Base-by-base conservation (phyloP, 1,139 yeast genomes). In the Insectozyma bohioensis region DNA sequence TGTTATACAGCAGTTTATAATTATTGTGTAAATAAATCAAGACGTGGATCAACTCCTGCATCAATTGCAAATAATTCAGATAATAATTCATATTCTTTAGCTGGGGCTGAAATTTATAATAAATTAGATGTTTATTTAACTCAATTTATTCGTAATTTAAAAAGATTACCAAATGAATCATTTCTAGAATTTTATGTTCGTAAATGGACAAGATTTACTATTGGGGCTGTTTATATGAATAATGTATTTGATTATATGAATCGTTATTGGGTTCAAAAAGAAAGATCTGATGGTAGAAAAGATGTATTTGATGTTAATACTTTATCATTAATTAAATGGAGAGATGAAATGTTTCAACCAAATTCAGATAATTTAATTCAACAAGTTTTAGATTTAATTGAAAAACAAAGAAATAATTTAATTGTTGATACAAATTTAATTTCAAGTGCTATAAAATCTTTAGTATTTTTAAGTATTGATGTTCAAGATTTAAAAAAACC, bases 201-300 rank as follows among this genome's bases (percentile, higher is more conserved):
- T 48, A 78, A 84, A 45, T 94, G 97, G 97, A 80, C 82, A 41
- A 73, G 97, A 41, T 94, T 77, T 55, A 80, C 95, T 22, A 78
- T 86, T 37, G 98, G 98, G 24, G 95, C 97, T 1, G 85, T 90
- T 12, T 85, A 87, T 57, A 65, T 94, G 59, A 88, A 88, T 58
- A 95, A 94, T 57, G 94, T 94, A 18, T 87, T 92, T 54, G 95
- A 90, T 55, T 94, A 94, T 58, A 80, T 94, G 76, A 94, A 94
- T 58, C 76, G 97, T 44, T 92, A 92, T 61, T 94, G 98, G 98
- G 97, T 94, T 31, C 87, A 85, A 51, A 88, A 95, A 54, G 97
- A 92, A 58, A 75, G 97, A 51, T 85, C 90, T 26, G 97, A 92
- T 54, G 97, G 97, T n/a, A 78, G 87, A 50, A 75, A 90, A 45